Percentiles rank a stretch among this genome's conserved stretches.
phyloP scores from a whole-genome alignment of 148 eudicot species.

The Camellia lanceoleosa region DNA sequence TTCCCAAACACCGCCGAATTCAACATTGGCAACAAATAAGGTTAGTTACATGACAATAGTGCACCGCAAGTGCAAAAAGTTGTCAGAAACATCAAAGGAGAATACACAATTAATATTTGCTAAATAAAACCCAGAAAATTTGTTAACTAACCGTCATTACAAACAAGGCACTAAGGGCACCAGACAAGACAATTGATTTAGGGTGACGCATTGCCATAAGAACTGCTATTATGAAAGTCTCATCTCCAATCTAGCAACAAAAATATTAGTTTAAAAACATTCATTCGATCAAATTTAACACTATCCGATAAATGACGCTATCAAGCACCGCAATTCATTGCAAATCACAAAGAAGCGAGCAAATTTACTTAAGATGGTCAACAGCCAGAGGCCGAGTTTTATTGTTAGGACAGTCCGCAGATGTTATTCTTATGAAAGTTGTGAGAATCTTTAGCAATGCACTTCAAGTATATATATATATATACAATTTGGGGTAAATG shows the following conservation, averaged over 20 bases:
- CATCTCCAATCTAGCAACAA: slow-evolving; percentile 85
- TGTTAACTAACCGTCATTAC: slow-evolving; percentile 78
- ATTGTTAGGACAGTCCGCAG: neutral
- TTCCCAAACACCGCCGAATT: no score
- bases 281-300: slow-evolving; percentile 11
- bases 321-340: slow-evolving; percentile 3
- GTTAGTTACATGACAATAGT: neutral
- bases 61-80: neutral
- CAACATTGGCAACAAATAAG: neutral
- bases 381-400: neutral
- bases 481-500: neutral
- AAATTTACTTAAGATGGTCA: neutral
- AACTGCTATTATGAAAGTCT: slow-evolving; percentile 96
- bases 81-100: neutral
- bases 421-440: neutral
- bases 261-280: slow-evolving; percentile 22
- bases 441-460: neutral
- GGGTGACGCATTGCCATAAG: slow-evolving; percentile 98
- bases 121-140: neutral
- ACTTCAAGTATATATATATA: neutral
- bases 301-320: neutral
- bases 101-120: neutral
- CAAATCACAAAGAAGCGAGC: neutral
- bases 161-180: slow-evolving; percentile 90
- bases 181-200: slow-evolving; percentile 80